Base-by-base conservation (phyloP, 768 basidiomycete genomes). In the Hygrophoropsis aurantiaca region DNA sequence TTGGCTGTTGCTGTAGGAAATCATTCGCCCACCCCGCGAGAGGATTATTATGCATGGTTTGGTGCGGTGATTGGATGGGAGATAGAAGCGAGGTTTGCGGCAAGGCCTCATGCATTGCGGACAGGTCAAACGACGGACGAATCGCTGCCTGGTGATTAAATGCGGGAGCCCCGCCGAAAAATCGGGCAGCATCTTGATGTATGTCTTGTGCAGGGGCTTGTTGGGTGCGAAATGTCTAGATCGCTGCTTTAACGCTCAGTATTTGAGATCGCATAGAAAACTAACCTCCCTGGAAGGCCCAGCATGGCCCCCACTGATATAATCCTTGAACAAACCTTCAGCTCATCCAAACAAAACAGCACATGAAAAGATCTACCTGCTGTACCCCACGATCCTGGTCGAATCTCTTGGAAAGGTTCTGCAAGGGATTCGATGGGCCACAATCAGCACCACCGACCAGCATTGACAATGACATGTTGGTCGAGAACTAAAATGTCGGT, bases 361-460 rank as follows among this genome's bases (percentile, higher is more conserved):
- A 36, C 16, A 30, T 16, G 38, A 32, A 18, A 23, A 13, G n/a
- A 58, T 64, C 19, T 58, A 91, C 90, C 74, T 90, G 89, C 62
- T 90, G 87, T 2, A 80, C 59, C 8, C 87, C 88, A 57, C 88
- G 76, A 62, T 94, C 91, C 36, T 79, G 75, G 53, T 90, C 88
- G 52, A 92, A 85, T 37, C 79, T 75, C 60, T 93, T 94, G 0
- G 87, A 77, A 5, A 95, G 79, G 13, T 77, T 80, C 58, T 90
- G 88, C 15, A 95, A 66, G 10, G 90, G 82, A 62, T 93, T 95
- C 1, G 80, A 79, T 5, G 93, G 91, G 1, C 93, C 93, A 54
- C 92, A 95, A 36, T 92, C 90, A 1, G 88, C 74, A 34, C 82
- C 83, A 38, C 78, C 81, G 18, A 84, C 77, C 16, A 94, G 84